These are phyloP conservation scores for Tetrapisispora pingtungensis DNA, from an alignment of 805 yeast species.

Conservation along the genomic window DNA sequence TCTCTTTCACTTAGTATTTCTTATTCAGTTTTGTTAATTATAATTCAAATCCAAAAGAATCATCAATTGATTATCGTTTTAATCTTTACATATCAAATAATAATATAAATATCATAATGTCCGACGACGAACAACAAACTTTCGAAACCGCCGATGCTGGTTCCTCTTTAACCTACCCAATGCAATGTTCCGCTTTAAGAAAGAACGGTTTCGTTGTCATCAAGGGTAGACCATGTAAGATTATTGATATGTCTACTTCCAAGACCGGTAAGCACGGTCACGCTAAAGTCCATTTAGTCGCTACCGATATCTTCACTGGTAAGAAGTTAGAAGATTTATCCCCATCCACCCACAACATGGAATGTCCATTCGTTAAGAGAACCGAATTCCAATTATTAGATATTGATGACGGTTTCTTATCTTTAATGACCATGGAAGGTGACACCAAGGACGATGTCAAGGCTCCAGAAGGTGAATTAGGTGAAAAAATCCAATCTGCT, in stretches of 20 bases:
- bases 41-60: neutral
- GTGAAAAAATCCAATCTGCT: constrained; percentile 83
- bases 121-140: constrained; percentile 56
- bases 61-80: neutral
- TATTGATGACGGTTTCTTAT: constrained; percentile 96
- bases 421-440: constrained; percentile 94
- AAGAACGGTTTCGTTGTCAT: constrained; percentile 98
- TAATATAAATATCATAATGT: constrained; percentile 14
- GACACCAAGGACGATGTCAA: constrained; percentile 98
- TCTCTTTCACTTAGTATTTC: neutral
- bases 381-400: constrained; percentile 94
- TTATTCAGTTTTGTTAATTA: too few species aligned
- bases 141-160: constrained; percentile 99
- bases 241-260: constrained; percentile 99
- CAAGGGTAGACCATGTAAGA: constrained; percentile 99
- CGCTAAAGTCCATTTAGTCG: constrained; percentile 99
- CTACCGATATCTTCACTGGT: constrained; percentile 96
- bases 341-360: constrained; percentile 99
- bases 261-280: constrained; percentile 99
- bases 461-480: constrained; percentile 96
- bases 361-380: constrained; percentile 96
- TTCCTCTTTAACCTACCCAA: constrained; percentile 96
- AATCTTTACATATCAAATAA: neutral
- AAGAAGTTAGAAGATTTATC: constrained; percentile 99
- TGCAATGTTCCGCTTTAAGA: constrained; percentile 99